Percentiles rank a stretch among this genome's conserved stretches.
phyloP scores from a whole-genome alignment of 1,139 yeast species.

The Lodderomyces jiufengensis region DNA sequence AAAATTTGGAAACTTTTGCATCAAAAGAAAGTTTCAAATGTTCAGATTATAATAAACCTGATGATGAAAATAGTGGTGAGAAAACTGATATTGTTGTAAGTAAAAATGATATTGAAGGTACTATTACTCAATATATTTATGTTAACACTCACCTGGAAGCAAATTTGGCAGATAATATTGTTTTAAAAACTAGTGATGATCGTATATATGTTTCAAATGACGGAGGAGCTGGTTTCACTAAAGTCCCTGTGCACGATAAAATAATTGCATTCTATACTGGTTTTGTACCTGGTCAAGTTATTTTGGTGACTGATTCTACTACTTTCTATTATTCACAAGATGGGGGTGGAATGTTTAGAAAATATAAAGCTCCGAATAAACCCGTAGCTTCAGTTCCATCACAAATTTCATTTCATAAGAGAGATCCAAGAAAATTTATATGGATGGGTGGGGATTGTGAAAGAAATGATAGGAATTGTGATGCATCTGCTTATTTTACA shows the following conservation, averaged over 20 bases:
- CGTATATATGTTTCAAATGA: conserved; percentile 66
- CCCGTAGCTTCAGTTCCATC: conserved; percentile 36
- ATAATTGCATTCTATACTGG: conserved; percentile 59
- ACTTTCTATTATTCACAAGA: conserved; percentile 58
- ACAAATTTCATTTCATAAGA: conserved; percentile 55
- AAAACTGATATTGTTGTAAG: conserved; percentile 13
- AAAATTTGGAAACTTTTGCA: conserved; percentile 24
- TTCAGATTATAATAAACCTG: conserved; percentile 24
- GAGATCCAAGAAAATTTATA: conserved; percentile 54
- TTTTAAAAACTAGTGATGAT: conserved; percentile 53
- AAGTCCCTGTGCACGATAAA: conserved; percentile 44
- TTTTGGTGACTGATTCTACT: conserved; percentile 52
- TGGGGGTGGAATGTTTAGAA: conserved; percentile 59
- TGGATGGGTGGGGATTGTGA: conserved; percentile 69
- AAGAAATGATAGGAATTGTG: conserved; percentile 41
- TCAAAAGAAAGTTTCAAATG: conserved; percentile 28
- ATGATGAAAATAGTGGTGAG: conserved; percentile 26
- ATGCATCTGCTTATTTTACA: conserved; percentile 56
- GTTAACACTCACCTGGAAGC: conserved; percentile 42
- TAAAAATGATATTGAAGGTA: conserved; percentile 36
- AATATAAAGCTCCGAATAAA: conserved; percentile 48
- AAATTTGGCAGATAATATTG: conserved; percentile 64
- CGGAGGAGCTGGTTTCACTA: conserved; percentile 65
- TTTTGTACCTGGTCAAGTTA: conserved; percentile 59
- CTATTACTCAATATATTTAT: conserved; percentile 54